Evolutionary conservation across 208 protist species (phyloP).

Genomic region (Leishmania gerbilli): DNA sequence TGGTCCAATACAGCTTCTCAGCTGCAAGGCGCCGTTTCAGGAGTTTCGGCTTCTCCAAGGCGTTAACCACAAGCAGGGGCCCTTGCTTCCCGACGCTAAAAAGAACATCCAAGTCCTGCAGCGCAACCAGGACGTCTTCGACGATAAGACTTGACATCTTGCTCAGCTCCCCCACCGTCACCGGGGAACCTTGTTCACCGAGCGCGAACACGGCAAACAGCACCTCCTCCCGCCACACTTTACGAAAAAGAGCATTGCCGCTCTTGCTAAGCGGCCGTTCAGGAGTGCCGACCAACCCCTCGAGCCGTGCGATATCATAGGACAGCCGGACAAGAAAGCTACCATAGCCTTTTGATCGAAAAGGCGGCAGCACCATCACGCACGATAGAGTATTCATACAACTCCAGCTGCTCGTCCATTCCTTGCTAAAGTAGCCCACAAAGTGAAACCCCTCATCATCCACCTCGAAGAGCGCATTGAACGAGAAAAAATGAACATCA

Average conservation of each 20-base stretch:
- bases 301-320: constrained; percentile 68
- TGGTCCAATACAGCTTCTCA: constrained; percentile 42
- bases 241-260: constrained; percentile 65
- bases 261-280: constrained; percentile 66
- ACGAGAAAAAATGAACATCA: constrained; percentile 79
- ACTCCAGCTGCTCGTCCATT: constrained; percentile 52
- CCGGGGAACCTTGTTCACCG: constrained; percentile 30
- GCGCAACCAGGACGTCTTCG: constrained; percentile 60
- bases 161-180: constrained; percentile 66
- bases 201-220: constrained; percentile 51
- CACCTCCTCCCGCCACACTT: constrained; percentile 65
- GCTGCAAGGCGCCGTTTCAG: constrained; percentile 12
- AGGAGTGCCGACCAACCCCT: constrained; percentile 59
- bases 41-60: constrained; percentile 2
- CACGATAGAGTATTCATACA: constrained; percentile 83
- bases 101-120: constrained; percentile 60
- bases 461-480: constrained; percentile 66
- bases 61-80: constrained; percentile 42
- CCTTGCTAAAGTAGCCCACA: constrained; percentile 77
- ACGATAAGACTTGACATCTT: constrained; percentile 57
- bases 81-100: constrained; percentile 49
- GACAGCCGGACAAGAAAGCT: constrained; percentile 65
- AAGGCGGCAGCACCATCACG: constrained; percentile 74
- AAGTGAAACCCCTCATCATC: constrained; percentile 81
- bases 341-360: constrained; percentile 68